Evolutionary conservation across 2,329 filamentous ascomycete species (phyloP), one percentile per base, ranked within the genome.

Genomic region (Diplodia intermedia): DNA sequence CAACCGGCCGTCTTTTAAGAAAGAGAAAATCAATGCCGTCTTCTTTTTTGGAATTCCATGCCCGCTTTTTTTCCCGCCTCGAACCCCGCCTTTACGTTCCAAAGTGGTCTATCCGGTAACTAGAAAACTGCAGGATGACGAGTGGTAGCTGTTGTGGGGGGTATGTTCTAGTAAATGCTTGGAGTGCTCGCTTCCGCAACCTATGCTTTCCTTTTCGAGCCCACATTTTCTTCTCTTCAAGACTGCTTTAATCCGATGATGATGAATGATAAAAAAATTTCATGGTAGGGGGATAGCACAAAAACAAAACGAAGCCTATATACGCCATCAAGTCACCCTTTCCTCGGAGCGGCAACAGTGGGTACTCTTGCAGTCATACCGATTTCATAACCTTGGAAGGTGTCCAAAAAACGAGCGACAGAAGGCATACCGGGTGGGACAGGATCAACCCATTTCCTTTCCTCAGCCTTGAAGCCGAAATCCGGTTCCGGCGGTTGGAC

Each of bases 151-250:
- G 55, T 47, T 23, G n/a, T 15, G 23, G 18, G 47, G 60, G 60
- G 60, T 63, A 63, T 63, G 50, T 63, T 52, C 60, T 63, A 63
- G 43, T 52, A 26, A 62, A 63, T 63, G 60, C 47, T 63, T 52
- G 29, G 31, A 63, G 47, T 50, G n/a, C 50, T 49, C n/a, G 15
- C 47, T 50, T 33, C 40, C 26, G 23, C 20, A 12, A 49, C 43
- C 36, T 23, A 47, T 29, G 50, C n/a, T 31, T n/a, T 23, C 60
- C 26, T 52, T 52, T 38, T 23, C 33, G 29, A 14, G 12, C 23
- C 23, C 18, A 20, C 43, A 33, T 33, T 49, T 31, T 40, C 26
- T 26, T 31, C 31, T 26, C 47, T 38, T 38, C 50, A 60, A 63
- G 23, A 15, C 50, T 63, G 47, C 60, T 29, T 52, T 63, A 29